These are phyloP conservation scores for Prunus armeniaca DNA, from an alignment of 306 rosid genomes.

Conservation along the genomic window DNA sequence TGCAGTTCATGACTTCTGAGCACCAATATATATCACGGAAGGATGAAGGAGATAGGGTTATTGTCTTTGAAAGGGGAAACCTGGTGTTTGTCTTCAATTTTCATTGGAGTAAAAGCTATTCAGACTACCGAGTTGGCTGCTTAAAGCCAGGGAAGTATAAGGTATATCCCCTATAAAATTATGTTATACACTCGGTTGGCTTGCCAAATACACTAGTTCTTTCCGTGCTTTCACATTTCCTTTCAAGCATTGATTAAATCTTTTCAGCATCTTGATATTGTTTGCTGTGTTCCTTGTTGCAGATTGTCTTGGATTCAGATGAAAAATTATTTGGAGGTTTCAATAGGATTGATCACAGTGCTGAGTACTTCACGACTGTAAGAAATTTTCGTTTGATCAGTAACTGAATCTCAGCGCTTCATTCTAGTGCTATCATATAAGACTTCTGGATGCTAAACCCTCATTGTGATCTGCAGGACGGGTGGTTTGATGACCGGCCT, in stretches of 20 bases:
- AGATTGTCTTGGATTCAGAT: constrained; percentile 94
- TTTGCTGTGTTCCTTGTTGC: constrained; percentile 10
- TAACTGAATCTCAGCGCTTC: background rate
- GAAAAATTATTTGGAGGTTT: constrained; percentile 69
- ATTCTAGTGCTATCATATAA: background rate
- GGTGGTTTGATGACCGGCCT: constrained; percentile 65
- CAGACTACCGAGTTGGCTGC: constrained; percentile 84
- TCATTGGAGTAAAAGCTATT: constrained; percentile 87
- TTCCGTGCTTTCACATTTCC: background rate
- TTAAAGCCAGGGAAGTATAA: constrained; percentile 80
- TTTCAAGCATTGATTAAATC: background rate
- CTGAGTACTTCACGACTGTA: constrained; percentile 71
- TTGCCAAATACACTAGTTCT: background rate
- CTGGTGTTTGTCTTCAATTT: constrained; percentile 92
- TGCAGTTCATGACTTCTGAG: constrained; percentile 94
- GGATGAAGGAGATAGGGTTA: constrained; percentile 69
- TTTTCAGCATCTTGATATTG: background rate
- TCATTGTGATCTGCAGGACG: constrained; percentile 55
- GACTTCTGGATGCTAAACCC: constrained; percentile 1
- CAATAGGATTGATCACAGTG: constrained; percentile 56
- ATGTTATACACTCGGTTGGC: background rate
- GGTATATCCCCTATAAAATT: constrained; percentile 38
- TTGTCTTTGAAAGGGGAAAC: constrained; percentile 79
- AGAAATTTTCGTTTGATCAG: constrained; percentile 20
- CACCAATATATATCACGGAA: constrained; percentile 81